Evolutionary conservation across 2,329 filamentous ascomycete genomes (phyloP).

Genomic region (Penicillium sp.): DNA sequence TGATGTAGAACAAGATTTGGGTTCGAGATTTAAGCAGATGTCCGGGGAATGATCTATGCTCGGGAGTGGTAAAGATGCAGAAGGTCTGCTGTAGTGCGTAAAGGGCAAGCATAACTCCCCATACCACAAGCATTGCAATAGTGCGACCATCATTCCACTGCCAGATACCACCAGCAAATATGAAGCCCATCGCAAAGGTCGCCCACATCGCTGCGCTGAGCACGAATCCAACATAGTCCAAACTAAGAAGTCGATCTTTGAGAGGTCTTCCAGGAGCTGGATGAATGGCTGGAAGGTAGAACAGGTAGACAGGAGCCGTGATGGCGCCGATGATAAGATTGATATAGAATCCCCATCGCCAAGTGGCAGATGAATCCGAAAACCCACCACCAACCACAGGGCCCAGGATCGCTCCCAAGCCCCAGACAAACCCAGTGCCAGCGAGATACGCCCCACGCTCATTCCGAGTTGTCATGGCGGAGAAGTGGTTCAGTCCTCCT

Average conservation of each 20-base stretch:
- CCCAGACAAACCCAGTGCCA: constrained; percentile 32
- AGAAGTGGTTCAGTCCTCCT: background rate
- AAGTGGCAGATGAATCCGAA: constrained; percentile 26
- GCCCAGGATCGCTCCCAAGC: constrained; percentile 35
- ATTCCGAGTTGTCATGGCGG: background rate
- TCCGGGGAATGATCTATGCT: constrained; percentile 50
- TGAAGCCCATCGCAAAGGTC: background rate
- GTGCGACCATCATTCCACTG: background rate
- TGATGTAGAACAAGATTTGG: no score
- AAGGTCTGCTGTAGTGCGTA: constrained; percentile 51
- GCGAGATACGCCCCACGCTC: constrained; percentile 28
- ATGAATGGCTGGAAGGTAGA: no score
- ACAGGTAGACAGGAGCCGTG: constrained; percentile 12
- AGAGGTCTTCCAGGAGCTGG: no score
- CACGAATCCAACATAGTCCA: background rate
- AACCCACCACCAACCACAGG: constrained; percentile 42
- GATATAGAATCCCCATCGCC: constrained; percentile 52
- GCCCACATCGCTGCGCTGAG: background rate
- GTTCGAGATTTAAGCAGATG: no score
- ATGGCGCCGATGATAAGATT: constrained; percentile 51
- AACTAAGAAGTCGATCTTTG: background rate
- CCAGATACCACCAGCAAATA: background rate
- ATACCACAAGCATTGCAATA: background rate
- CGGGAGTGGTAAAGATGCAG: constrained; percentile 46
- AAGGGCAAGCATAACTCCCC: background rate